Conservation (phyloP, 176 grass and related monocot genomes). For the Panicum miliaceum region DNA sequence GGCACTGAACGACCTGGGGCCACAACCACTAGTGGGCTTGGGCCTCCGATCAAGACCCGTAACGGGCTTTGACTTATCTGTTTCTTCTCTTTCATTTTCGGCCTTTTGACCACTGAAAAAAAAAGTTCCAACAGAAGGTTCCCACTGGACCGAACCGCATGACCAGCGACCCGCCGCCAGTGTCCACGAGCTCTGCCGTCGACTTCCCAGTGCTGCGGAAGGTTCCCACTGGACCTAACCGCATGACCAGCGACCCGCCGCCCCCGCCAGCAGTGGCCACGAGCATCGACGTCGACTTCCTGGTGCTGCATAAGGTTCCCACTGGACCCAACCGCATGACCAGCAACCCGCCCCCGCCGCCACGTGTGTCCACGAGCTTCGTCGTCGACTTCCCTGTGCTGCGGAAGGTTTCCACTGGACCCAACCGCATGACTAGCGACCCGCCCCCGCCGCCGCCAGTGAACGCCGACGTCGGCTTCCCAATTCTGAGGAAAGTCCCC, state of each 20-base stretch:
- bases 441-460: too few relatives aligned
- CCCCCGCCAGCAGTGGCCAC: not conserved
- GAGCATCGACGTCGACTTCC: not conserved
- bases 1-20: too few relatives aligned
- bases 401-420: not conserved
- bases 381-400: not conserved
- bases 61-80: too few relatives aligned
- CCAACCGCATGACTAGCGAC: not conserved
- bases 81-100: too few relatives aligned
- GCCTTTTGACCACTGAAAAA: too few relatives aligned
- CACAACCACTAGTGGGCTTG: too few relatives aligned
- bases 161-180: not conserved
- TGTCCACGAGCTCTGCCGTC: too few relatives aligned
- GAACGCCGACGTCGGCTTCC: too few relatives aligned
- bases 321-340: not conserved
- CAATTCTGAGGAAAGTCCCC: not conserved
- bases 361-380: not conserved
- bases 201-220: not conserved
- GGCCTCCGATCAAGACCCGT: too few relatives aligned
- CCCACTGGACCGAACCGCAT: not conserved
- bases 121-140: too few relatives aligned
- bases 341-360: not conserved
- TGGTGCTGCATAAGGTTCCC: not conserved
- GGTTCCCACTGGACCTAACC: not conserved
- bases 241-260: not conserved